Conservation (phyloP, 768 basidiomycete genomes). For the Pisolithus orientalis region DNA sequence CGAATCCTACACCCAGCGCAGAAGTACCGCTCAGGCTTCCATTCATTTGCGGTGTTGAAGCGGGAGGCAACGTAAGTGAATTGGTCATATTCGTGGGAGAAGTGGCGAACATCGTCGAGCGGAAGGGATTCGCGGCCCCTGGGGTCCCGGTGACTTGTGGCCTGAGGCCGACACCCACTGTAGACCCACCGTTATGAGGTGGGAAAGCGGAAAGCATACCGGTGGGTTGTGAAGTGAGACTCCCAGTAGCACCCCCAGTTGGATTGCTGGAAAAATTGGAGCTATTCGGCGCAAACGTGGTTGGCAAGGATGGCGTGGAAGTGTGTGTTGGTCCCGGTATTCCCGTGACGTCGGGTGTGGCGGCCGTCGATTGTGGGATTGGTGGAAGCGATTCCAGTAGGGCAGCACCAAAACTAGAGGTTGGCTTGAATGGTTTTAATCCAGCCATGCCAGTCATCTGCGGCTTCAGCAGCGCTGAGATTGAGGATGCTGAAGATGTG, state of each 20-base stretch:
- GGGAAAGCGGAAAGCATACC: constrained; percentile 10
- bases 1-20: constrained; percentile 11
- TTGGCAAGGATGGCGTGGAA: constrained; percentile 21
- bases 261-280: constrained; percentile 5
- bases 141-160: constrained; percentile 55
- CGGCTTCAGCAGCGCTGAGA: constrained; percentile 32
- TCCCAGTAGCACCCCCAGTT: constrained; percentile 15
- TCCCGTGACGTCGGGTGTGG: constrained; percentile 35
- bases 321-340: constrained; percentile 7
- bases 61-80: constrained; percentile 14
- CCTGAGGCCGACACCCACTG: constrained; percentile 43
- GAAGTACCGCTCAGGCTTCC: constrained; percentile 4
- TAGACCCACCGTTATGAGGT: constrained; percentile 13
- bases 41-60: constrained; percentile 18
- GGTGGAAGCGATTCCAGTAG: constrained; percentile 70
- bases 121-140: constrained; percentile 56
- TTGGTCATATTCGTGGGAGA: neutral
- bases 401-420: constrained; percentile 72
- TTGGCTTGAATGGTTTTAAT: constrained; percentile 78
- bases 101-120: constrained; percentile 50
- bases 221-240: constrained; percentile 32
- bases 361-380: constrained; percentile 52
- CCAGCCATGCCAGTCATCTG: constrained; percentile 51
- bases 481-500: constrained; percentile 28
- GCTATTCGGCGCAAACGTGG: constrained; percentile 9